phyloP scores from a whole-genome alignment of 148 eudicot species.

The Arctostaphylos glauca region DNA sequence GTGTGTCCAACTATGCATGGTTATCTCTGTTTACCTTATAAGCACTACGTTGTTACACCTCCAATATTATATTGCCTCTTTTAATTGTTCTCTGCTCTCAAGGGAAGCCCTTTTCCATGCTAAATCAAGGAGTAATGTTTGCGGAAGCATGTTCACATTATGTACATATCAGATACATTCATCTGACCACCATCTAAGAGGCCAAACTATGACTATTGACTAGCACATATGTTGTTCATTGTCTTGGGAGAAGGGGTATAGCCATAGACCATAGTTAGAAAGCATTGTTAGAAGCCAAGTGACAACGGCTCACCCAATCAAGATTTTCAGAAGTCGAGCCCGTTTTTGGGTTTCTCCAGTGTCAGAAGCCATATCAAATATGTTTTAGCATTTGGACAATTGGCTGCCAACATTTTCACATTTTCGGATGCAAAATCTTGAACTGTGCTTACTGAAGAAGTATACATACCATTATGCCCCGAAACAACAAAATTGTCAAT shows the following conservation, averaged over 20 bases:
- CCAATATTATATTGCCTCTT: background rate
- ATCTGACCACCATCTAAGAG: background rate
- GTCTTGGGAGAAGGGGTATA: background rate
- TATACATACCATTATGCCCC: constrained; percentile 80
- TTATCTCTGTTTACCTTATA: background rate
- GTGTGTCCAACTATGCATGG: background rate
- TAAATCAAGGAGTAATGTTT: background rate
- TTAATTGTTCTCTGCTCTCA: background rate
- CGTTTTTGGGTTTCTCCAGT: background rate
- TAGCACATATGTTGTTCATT: background rate
- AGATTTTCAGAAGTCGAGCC: background rate
- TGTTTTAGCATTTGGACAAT: constrained; percentile 5
- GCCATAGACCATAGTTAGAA: background rate
- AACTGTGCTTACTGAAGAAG: background rate
- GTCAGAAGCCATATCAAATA: too few species aligned
- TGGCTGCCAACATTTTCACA: background rate
- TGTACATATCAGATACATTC: background rate
- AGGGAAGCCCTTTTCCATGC: background rate
- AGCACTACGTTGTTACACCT: background rate
- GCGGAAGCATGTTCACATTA: background rate
- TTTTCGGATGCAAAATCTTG: background rate
- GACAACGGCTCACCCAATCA: background rate
- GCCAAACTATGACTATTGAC: background rate
- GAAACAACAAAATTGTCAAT: constrained; percentile 68
- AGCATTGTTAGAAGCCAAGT: background rate